Base-by-base conservation (phyloP, 148 eudicot genomes). In the Rhododendron henanense region DNA sequence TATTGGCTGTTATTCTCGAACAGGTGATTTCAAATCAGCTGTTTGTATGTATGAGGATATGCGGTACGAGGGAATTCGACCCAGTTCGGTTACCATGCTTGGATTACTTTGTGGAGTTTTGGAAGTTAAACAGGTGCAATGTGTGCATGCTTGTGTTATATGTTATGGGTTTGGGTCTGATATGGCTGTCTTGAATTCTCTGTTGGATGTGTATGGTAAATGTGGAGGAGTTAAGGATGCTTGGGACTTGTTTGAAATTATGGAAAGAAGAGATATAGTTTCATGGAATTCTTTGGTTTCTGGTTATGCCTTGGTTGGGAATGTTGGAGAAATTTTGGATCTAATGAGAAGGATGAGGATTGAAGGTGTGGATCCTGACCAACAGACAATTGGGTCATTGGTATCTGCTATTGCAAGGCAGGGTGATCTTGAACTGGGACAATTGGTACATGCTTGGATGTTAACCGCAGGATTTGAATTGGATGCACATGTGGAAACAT, bases 241-340 rank as follows among this genome's bases (percentile, higher is more conserved):
- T 14, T 87, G 91, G 86, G 84, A 75, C 15, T 86, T 95, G 83
- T 96, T 95, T 86, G 94, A 96, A 31, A 87, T 59, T 16, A 93
- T 93, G 94, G 90, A 81, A 7, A 67, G 25, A 25, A 94, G 87
- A 84, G 99, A 96, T 91, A 84, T 89, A 57, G 92, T 96, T 83
- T 95, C 99, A 5, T 96, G 99, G 98, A 96, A 96, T 90, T 92
- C 97, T 23, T 90, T 96, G 91, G 89, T 93, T 84, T 91, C 94
- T 4, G 90, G 84, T 39, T 93, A 91, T 90, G 91, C 94, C 11
- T 82, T 86, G 84, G 81, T 13, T 80, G 95, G 93, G 84, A 85
- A 93, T 85, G 83, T 89, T 19, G 79, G 85, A 44, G 91, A 90
- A 84, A 86, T 88, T 28, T 69, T 88, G 84, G 55, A 85, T 85